These are phyloP conservation scores for Agarophyton chilense DNA, from an alignment of 23 red algal species.

Conservation along the genomic window DNA sequence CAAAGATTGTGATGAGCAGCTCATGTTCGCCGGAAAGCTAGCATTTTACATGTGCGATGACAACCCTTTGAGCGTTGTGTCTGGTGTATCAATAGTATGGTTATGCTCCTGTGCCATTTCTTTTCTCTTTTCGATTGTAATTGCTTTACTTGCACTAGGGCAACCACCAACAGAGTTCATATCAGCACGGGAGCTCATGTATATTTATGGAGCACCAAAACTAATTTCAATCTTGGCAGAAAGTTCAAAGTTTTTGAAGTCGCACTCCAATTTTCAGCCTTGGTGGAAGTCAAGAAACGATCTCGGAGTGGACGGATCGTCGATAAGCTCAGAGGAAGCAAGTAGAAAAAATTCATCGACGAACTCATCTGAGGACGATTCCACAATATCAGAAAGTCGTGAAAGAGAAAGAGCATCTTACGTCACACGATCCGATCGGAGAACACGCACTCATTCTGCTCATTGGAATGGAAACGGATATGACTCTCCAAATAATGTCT, in stretches of 20 bases:
- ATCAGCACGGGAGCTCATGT: conserved; percentile 46
- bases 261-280: not conserved
- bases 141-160: conserved; percentile 32
- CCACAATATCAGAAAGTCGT: not conserved
- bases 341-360: not conserved
- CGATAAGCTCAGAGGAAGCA: not conserved
- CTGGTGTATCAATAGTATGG: conserved; percentile 39
- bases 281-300: conserved; percentile 28
- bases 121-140: conserved; percentile 23
- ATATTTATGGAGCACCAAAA: conserved; percentile 55
- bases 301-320: not conserved
- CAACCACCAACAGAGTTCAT: conserved; percentile 46
- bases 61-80: conserved; percentile 9
- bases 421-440: not conserved
- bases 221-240: conserved; percentile 46
- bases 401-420: not conserved
- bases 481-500: not conserved
- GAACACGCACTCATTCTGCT: not conserved
- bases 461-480: not conserved
- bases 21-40: conserved; percentile 15
- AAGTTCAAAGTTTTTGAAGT: not conserved
- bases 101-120: conserved; percentile 25
- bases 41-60: conserved; percentile 37
- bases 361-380: conserved; percentile 2
- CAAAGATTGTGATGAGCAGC: conserved; percentile 21